A percentile compares a stretch with the other conserved stretches of the same genome.
Evolutionary conservation across 495 filamentous ascomycete species (phyloP).

Genomic region (Penicillium herquei): DNA sequence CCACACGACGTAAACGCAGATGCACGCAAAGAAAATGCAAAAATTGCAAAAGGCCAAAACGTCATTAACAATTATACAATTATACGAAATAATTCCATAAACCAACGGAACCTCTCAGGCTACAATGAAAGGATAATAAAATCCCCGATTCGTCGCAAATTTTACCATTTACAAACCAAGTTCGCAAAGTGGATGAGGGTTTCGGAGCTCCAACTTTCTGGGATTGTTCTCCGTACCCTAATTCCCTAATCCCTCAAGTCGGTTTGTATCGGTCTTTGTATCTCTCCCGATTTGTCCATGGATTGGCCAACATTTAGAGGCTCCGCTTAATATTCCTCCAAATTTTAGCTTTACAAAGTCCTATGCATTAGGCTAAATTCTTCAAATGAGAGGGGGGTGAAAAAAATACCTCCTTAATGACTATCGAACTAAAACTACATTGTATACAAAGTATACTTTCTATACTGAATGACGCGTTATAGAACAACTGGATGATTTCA

Average conservation of each 20-base stretch:
- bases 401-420: too few relatives aligned
- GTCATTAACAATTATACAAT: too few relatives aligned
- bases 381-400: too few relatives aligned
- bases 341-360: not conserved
- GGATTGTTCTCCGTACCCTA: constrained; percentile 15
- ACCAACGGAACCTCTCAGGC: too few relatives aligned
- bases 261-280: not conserved
- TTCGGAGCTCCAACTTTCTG: constrained; percentile 25
- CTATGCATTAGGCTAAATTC: too few relatives aligned
- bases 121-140: not conserved
- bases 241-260: not conserved
- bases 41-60: not conserved
- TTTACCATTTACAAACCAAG: too few relatives aligned
- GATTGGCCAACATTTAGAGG: too few relatives aligned
- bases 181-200: constrained; percentile 14
- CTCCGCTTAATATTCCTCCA: not conserved
- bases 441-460: not conserved
- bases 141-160: constrained; percentile 5
- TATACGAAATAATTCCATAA: too few relatives aligned
- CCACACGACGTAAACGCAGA: too few relatives aligned
- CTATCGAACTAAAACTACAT: not conserved
- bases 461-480: not conserved
- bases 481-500: not conserved
- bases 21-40: too few relatives aligned
- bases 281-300: constrained; percentile 3